phyloP scores from a whole-genome alignment of 208 protist species.

The Porcisia deanei region DNA sequence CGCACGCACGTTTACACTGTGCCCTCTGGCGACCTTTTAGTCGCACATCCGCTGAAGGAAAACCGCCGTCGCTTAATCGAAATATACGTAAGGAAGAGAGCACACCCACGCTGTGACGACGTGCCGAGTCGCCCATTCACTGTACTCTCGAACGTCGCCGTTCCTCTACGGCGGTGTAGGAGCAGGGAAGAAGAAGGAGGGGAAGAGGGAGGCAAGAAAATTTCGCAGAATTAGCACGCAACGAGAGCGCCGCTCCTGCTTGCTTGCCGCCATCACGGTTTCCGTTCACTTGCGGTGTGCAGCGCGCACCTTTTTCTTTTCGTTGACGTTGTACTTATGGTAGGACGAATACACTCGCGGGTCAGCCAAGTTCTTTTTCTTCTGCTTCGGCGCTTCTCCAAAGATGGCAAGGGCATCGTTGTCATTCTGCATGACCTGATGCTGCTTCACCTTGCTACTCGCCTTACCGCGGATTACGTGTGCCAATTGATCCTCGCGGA shows the following conservation, averaged over 20 bases:
- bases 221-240: neutral
- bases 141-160: neutral
- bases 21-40: neutral
- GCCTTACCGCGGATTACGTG: slow-evolving; percentile 75
- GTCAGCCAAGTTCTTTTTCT: slow-evolving; percentile 64
- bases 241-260: neutral
- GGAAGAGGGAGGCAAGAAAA: too few species aligned
- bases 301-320: slow-evolving; percentile 84
- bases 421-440: slow-evolving; percentile 41
- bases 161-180: neutral
- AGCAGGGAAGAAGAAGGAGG: neutral
- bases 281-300: slow-evolving; percentile 51
- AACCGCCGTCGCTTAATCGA: slow-evolving; percentile 6
- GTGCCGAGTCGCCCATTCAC: neutral
- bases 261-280: neutral
- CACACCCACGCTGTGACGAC: neutral
- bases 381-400: slow-evolving; percentile 57
- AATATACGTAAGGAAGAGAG: neutral
- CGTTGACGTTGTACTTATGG: slow-evolving; percentile 91
- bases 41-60: neutral
- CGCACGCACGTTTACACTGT: neutral
- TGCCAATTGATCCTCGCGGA: slow-evolving; percentile 91
- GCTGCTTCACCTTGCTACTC: slow-evolving; percentile 57
- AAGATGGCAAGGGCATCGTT: slow-evolving; percentile 78
- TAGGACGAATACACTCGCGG: slow-evolving; percentile 75